phyloP scores from a whole-genome alignment of 106 monocot species.

The Posidonia australis region DNA sequence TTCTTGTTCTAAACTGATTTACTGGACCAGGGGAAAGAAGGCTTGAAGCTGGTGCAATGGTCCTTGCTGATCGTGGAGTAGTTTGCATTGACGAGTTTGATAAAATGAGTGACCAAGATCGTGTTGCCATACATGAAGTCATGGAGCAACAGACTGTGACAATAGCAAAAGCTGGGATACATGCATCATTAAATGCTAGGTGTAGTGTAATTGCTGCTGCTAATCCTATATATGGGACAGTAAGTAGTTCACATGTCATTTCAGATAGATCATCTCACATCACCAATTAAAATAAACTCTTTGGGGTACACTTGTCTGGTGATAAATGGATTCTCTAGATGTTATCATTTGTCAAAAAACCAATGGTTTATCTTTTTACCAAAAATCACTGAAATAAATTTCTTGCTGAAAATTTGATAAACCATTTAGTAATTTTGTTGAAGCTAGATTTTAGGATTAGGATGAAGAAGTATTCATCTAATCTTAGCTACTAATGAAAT shows the following conservation, averaged over 20 bases:
- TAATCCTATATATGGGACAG: conserved; percentile 99
- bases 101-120: conserved; percentile 98
- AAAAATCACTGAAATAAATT: no score
- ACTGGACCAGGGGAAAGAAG: conserved; percentile 73
- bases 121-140: conserved; percentile 97
- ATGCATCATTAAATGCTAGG: conserved; percentile 98
- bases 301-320: no score
- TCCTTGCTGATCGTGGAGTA: conserved; percentile 98
- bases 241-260: conserved; percentile 22
- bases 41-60: conserved; percentile 99
- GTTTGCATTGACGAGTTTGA: conserved; percentile 99
- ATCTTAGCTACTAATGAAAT: no score
- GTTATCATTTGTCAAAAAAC: no score
- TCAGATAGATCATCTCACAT: not conserved
- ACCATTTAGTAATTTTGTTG: no score
- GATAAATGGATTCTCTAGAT: no score
- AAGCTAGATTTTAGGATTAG: no score
- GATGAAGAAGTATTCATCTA: no score
- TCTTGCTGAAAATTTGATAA: no score
- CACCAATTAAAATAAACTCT: no score
- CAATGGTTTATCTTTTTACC: no score
- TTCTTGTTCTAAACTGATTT: conserved; percentile 4
- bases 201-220: conserved; percentile 98
- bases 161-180: conserved; percentile 98
- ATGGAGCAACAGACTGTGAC: conserved; percentile 99